Evolutionary conservation across 441 rosid species (phyloP).

Genomic region (Isatis lusitanica): DNA sequence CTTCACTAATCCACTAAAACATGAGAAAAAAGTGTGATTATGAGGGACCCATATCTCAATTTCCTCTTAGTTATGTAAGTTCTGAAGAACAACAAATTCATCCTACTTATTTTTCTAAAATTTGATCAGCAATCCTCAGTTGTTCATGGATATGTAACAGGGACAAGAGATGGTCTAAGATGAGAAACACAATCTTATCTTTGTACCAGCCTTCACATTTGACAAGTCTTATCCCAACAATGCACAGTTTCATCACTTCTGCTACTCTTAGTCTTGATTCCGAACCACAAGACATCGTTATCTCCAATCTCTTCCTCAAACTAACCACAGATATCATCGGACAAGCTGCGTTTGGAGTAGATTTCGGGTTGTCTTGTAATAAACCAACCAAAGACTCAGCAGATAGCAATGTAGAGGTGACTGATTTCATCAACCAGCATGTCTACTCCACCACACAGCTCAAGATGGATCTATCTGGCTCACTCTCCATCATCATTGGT

Average conservation of each 20-base stretch:
- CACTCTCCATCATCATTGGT: conserved; percentile 77
- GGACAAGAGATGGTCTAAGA: conserved; percentile 85
- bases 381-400: conserved; percentile 31
- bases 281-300: conserved; percentile 47
- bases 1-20: too few relatives aligned
- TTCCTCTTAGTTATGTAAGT: too few relatives aligned
- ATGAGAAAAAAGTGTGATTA: too few relatives aligned
- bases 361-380: conserved; percentile 70
- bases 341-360: conserved; percentile 90
- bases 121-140: not conserved
- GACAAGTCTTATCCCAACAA: conserved; percentile 74
- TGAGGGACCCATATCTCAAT: too few relatives aligned
- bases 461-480: conserved; percentile 92
- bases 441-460: conserved; percentile 92
- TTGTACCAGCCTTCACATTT: conserved; percentile 95
- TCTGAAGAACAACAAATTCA: too few relatives aligned
- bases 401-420: conserved; percentile 44
- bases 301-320: conserved; percentile 78
- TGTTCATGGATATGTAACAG: conserved; percentile 34
- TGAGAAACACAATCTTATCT: conserved; percentile 85
- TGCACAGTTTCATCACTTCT: conserved; percentile 66
- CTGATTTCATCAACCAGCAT: conserved; percentile 77
- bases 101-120: too few relatives aligned
- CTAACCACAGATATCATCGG: conserved; percentile 88
- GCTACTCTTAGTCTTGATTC: conserved; percentile 59